phyloP scores from a whole-genome alignment of 257 asterid species.

The Coffea canephora region DNA sequence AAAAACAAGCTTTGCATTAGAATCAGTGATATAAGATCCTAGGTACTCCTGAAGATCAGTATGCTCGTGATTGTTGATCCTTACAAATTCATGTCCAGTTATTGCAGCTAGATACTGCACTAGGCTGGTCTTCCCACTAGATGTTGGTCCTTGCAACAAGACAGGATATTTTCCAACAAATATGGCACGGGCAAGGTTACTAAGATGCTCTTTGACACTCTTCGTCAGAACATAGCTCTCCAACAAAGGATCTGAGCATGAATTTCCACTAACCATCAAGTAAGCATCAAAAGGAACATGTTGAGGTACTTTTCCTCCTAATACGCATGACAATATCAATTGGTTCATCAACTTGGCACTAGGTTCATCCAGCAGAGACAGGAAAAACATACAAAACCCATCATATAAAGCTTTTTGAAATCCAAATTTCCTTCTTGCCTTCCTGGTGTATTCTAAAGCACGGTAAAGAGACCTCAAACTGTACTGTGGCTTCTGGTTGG shows the following conservation, averaged over 20 bases:
- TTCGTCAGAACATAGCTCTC: slow-evolving; percentile 61
- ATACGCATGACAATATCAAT: slow-evolving; percentile 47
- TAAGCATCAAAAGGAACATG: slow-evolving; percentile 46
- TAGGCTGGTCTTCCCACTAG: slow-evolving; percentile 98
- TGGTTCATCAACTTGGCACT: slow-evolving; percentile 67
- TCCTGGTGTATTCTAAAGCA: slow-evolving; percentile 66
- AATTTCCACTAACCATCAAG: slow-evolving; percentile 28
- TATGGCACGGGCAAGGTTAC: slow-evolving; percentile 74
- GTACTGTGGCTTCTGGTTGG: slow-evolving; percentile 95
- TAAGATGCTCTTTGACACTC: slow-evolving; percentile 73
- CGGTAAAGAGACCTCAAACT: slow-evolving; percentile 92
- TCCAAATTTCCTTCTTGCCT: slow-evolving; percentile 52
- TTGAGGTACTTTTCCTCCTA: slow-evolving; percentile 45
- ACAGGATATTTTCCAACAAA: slow-evolving; percentile 80
- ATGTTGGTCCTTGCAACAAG: slow-evolving; percentile 94
- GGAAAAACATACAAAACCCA: slow-evolving; percentile 90
- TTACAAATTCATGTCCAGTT: slow-evolving; percentile 82
- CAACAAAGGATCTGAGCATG: slow-evolving; percentile 34
- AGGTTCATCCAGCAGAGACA: slow-evolving; percentile 60
- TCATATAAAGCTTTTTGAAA: slow-evolving; percentile 67
- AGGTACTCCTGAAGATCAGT: slow-evolving; percentile 98
- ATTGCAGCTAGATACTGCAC: slow-evolving; percentile 74
- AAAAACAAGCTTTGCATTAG: slow-evolving; percentile 82
- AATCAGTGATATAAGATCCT: slow-evolving; percentile 87
- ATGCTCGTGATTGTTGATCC: slow-evolving; percentile 93